Evolutionary conservation across 2,329 filamentous ascomycete genomes (phyloP).

Genomic region (Phyllosticta citribraziliensis): DNA sequence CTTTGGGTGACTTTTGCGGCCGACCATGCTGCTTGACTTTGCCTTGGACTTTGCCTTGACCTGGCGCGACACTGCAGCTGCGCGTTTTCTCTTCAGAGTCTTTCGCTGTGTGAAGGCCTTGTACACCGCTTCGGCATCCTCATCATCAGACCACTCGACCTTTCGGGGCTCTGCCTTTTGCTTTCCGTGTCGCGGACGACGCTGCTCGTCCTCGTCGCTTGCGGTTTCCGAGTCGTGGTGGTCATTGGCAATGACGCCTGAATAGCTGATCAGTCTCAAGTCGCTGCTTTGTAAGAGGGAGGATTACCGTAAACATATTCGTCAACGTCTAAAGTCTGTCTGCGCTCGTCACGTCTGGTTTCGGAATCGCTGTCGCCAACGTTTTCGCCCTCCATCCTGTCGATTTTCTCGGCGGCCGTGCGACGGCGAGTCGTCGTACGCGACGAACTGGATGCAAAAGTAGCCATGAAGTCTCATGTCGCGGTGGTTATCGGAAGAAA

Average conservation of each 20-base stretch:
- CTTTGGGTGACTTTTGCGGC: constrained; percentile 21
- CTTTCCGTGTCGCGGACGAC: background rate
- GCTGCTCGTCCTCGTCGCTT: background rate
- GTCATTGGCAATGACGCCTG: background rate
- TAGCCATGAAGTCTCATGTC: constrained; percentile 1
- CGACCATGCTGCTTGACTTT: constrained; percentile 30
- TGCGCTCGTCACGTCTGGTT: constrained; percentile 25
- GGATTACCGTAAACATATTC: constrained; percentile 23
- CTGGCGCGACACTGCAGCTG: constrained; percentile 30
- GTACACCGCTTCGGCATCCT: constrained; percentile 47
- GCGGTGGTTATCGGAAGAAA: background rate
- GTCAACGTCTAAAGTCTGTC: constrained; percentile 17
- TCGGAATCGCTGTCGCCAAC: constrained; percentile 30
- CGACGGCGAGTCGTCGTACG: background rate
- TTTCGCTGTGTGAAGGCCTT: constrained; percentile 54
- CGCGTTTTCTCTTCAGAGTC: constrained; percentile 43
- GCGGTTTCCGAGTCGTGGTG: background rate
- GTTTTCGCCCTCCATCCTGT: constrained; percentile 11
- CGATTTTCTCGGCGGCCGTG: background rate
- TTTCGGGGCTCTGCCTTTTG: constrained; percentile 2
- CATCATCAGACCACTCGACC: constrained; percentile 38
- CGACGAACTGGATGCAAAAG: background rate
- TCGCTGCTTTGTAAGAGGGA: background rate
- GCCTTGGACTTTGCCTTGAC: constrained; percentile 31
- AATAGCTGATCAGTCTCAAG: background rate